Evolutionary conservation across 78 protist genomes (phyloP).

Genomic region (Tieghemostelium lacteum): DNA sequence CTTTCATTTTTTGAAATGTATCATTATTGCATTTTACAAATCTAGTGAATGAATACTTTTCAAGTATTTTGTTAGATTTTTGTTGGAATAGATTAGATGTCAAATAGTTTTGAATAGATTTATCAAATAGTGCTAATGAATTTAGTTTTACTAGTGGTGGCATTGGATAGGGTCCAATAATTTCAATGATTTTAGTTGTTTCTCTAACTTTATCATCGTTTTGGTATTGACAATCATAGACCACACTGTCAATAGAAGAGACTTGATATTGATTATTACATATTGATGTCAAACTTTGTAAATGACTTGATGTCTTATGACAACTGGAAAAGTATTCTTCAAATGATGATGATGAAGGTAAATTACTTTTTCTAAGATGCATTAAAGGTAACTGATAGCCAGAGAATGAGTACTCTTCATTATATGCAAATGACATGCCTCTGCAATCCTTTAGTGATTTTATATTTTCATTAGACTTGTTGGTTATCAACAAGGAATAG

Average conservation of each 20-base stretch:
- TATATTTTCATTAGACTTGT: neutral
- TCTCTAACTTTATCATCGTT: neutral
- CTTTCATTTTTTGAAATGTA: no score
- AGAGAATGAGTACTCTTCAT: constrained; percentile 6
- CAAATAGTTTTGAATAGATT: neutral
- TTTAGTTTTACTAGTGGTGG: constrained; percentile 8
- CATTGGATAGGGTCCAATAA: constrained; percentile 4
- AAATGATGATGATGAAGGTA: neutral
- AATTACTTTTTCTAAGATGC: neutral
- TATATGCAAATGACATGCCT: neutral
- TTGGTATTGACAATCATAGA: neutral
- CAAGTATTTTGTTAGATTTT: neutral
- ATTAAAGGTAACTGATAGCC: constrained; percentile 1
- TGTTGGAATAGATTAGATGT: neutral
- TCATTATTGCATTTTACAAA: no score
- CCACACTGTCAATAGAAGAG: constrained; percentile 8
- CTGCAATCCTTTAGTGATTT: neutral
- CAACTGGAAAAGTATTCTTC: neutral
- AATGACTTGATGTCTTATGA: neutral
- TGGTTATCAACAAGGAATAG: neutral
- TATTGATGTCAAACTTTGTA: neutral
- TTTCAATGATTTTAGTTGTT: neutral
- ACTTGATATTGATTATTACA: neutral
- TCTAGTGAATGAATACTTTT: neutral
- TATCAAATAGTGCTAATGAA: neutral